phyloP scores from a whole-genome alignment of 768 basidiomycete species.

The Chalciporus chontae region DNA sequence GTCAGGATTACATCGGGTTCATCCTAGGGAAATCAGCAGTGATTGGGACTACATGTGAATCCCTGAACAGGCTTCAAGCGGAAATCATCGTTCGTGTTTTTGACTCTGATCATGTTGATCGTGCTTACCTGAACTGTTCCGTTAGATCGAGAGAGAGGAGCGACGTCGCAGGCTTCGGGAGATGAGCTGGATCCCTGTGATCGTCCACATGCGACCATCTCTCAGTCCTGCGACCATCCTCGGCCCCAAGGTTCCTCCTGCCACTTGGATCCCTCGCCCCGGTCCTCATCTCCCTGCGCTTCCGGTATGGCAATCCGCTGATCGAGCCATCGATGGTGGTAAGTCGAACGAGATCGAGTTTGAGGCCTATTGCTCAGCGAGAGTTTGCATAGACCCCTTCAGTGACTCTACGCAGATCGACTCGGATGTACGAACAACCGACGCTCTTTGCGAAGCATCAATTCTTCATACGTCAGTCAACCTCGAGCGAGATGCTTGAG shows the following conservation, averaged over 20 bases:
- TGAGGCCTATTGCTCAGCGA: not conserved
- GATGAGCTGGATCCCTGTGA: no score
- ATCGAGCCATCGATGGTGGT: not conserved
- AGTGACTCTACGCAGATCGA: not conserved
- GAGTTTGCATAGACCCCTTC: not conserved
- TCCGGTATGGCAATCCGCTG: not conserved
- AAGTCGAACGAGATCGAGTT: not conserved
- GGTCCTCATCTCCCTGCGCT: slow-evolving; percentile 3
- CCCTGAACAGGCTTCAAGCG: no score
- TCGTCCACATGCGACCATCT: no score
- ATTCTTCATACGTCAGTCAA: slow-evolving; percentile 9
- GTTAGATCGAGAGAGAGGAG: no score
- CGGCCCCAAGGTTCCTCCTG: not conserved
- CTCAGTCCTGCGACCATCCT: no score
- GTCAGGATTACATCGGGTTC: no score
- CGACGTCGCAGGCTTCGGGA: no score
- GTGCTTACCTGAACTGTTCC: no score
- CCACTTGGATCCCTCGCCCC: not conserved
- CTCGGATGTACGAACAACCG: slow-evolving; percentile 13
- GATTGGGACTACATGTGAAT: no score
- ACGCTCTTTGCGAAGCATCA: not conserved
- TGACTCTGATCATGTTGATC: no score
- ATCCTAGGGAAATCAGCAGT: no score
- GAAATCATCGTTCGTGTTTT: no score
- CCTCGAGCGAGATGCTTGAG: not conserved